Conservation (phyloP, 495 filamentous ascomycete species). For the Lasiosphaeria ovina region DNA sequence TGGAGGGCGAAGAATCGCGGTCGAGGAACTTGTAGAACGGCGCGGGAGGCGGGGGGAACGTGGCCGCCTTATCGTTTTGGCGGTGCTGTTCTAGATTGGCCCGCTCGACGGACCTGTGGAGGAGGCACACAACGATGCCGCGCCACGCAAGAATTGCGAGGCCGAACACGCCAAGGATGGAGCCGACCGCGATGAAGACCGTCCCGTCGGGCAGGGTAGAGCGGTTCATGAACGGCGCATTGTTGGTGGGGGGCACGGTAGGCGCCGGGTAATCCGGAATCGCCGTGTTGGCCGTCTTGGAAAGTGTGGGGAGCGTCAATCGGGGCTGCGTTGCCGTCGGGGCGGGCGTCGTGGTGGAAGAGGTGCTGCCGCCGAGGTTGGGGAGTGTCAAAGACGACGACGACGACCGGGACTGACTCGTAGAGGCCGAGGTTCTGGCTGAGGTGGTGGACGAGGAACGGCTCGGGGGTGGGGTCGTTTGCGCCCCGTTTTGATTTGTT, state of each 20-base stretch:
- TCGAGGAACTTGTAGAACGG: constrained; percentile 59
- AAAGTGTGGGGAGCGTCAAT: constrained; percentile 48
- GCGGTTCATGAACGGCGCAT: constrained; percentile 93
- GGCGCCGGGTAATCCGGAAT: constrained; percentile 57
- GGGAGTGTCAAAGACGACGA: no score
- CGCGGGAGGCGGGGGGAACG: constrained; percentile 47
- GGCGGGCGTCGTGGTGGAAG: constrained; percentile 10
- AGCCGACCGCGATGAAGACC: constrained; percentile 92
- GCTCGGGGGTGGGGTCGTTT: constrained; percentile 6
- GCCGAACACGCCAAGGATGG: constrained; percentile 78
- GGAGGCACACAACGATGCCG: constrained; percentile 81
- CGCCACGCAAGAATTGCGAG: constrained; percentile 83
- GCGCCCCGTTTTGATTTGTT: background rate
- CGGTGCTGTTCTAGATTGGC: constrained; percentile 69
- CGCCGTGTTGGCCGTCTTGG: constrained; percentile 35
- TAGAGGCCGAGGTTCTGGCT: no score
- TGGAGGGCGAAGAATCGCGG: constrained; percentile 58
- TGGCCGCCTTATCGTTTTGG: constrained; percentile 59
- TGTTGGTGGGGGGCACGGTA: constrained; percentile 73
- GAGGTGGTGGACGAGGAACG: no score
- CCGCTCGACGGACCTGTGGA: constrained; percentile 83
- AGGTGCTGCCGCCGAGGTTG: no score
- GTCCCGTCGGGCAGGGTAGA: constrained; percentile 91
- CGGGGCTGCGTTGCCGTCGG: background rate
- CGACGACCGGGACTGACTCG: no score